These are phyloP conservation scores for Phytophthora podocarpi DNA, from an alignment of 352 stramenopile genomes.

Conservation along the genomic window DNA sequence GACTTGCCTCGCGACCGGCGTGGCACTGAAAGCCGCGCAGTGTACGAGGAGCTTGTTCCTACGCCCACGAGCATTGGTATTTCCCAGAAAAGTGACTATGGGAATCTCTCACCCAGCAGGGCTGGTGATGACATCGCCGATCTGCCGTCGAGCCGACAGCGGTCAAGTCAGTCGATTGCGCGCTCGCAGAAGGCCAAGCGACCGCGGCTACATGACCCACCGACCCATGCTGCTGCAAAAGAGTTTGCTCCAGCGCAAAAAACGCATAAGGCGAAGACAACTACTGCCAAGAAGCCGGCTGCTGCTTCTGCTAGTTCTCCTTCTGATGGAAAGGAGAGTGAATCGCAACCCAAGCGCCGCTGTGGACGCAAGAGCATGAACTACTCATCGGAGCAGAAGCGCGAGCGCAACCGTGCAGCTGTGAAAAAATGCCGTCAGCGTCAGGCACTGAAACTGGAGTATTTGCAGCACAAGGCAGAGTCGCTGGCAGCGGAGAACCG, in stretches of 20 bases:
- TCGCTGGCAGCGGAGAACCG: constrained; percentile 71
- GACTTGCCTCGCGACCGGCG: constrained; percentile 26
- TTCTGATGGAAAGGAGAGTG: constrained; percentile 10
- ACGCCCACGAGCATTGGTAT: background rate
- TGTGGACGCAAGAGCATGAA: constrained; percentile 89
- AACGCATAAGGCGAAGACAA: constrained; percentile 13
- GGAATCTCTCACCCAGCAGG: background rate
- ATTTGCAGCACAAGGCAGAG: constrained; percentile 76
- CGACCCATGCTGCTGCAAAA: constrained; percentile 10
- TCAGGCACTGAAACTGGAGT: constrained; percentile 83
- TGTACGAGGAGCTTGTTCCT: constrained; percentile 35
- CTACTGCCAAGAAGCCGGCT: constrained; percentile 1
- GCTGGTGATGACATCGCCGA: background rate
- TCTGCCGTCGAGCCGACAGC: constrained; percentile 10
- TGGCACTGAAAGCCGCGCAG: constrained; percentile 10
- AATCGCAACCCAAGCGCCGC: constrained; percentile 55
- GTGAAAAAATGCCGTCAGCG: constrained; percentile 87
- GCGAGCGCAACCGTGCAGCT: constrained; percentile 81
- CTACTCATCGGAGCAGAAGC: constrained; percentile 85
- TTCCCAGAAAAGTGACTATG: constrained; percentile 11
- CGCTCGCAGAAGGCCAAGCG: constrained; percentile 22
- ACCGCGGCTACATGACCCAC: constrained; percentile 2
- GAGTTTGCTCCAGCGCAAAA: background rate
- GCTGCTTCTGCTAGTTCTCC: background rate
- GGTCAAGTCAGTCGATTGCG: background rate